These are phyloP conservation scores for Diaporthe humulicola DNA, from an alignment of 2,329 filamentous ascomycete species.

Conservation along the genomic window DNA sequence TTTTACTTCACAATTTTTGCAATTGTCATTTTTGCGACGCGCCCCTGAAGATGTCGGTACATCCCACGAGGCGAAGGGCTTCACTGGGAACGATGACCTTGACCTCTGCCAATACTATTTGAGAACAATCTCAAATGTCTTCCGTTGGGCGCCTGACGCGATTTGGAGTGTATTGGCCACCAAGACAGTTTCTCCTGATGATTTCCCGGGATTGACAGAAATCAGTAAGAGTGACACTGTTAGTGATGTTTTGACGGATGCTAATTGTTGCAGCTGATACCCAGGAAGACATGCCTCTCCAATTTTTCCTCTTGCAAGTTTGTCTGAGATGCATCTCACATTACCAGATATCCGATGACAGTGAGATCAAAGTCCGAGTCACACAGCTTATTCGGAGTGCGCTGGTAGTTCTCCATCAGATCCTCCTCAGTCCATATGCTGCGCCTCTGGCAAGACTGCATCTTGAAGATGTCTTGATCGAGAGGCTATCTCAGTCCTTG, in stretches of 20 bases:
- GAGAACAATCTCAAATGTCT: conserved; percentile 78
- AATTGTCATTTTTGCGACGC: conserved; percentile 65
- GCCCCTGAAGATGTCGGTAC: conserved; percentile 43
- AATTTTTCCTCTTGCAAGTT: conserved; percentile 76
- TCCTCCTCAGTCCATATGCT: conserved; percentile 75
- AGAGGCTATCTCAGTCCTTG: conserved; percentile 73
- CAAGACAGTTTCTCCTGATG: conserved; percentile 65
- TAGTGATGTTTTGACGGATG: not conserved
- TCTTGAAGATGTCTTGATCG: conserved; percentile 79
- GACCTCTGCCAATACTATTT: conserved; percentile 85
- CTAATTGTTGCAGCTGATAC: conserved; percentile 59
- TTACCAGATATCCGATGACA: conserved; percentile 51
- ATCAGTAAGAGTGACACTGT: conserved; percentile 62
- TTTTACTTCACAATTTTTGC: conserved; percentile 70
- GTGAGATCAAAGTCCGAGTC: conserved; percentile 61
- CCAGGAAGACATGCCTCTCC: conserved; percentile 71
- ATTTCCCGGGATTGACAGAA: conserved; percentile 56
- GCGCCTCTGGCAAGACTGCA: conserved; percentile 71
- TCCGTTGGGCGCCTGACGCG: conserved; percentile 76
- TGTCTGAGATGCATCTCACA: conserved; percentile 74
- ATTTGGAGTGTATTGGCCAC: conserved; percentile 80
- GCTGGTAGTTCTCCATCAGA: conserved; percentile 77
- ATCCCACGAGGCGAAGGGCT: conserved; percentile 49
- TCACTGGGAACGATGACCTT: conserved; percentile 75
- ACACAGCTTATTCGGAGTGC: conserved; percentile 79